Evolutionary conservation across 129 eudicot species (phyloP).

Genomic region (Tanacetum coccineum): DNA sequence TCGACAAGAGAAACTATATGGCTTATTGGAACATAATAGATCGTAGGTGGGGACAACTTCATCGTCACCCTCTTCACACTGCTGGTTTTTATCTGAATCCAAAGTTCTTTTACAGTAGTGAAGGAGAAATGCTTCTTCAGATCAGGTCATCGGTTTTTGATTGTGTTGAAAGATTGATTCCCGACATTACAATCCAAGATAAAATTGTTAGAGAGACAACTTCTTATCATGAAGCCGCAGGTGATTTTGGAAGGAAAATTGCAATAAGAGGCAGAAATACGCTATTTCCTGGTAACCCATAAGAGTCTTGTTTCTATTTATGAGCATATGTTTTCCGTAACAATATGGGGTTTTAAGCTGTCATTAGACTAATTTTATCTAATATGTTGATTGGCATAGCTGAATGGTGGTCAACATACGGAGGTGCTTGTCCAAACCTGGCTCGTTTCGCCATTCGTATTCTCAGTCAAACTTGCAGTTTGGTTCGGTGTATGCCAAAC

Average conservation of each 20-base stretch:
- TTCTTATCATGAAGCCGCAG: conserved; percentile 58
- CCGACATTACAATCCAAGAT: conserved; percentile 77
- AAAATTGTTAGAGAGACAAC: conserved; percentile 78
- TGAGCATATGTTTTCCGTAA: not conserved
- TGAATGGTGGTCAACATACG: conserved; percentile 98
- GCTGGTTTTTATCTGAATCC: conserved; percentile 91
- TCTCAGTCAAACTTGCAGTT: conserved; percentile 92
- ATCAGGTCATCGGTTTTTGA: conserved; percentile 69
- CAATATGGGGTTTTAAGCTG: conserved; percentile 1
- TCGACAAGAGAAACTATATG: conserved; percentile 54
- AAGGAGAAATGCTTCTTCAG: conserved; percentile 61
- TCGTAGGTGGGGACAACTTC: conserved; percentile 78
- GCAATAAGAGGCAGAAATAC: conserved; percentile 84
- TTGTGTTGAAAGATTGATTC: conserved; percentile 81
- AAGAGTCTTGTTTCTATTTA: not conserved
- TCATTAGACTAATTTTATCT: conserved; percentile 13
- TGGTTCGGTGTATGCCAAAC: conserved; percentile 50
- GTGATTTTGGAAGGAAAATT: conserved; percentile 93
- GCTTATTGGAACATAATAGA: conserved; percentile 83
- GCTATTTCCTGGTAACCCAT: conserved; percentile 56
- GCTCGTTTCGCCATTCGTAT: conserved; percentile 77
- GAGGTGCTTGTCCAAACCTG: conserved; percentile 93
- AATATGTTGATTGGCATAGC: conserved; percentile 40
- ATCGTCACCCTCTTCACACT: conserved; percentile 77
- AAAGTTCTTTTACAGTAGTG: conserved; percentile 68